Conservation (phyloP, 139 green algal genomes). For the Coelastrella sp. region DNA sequence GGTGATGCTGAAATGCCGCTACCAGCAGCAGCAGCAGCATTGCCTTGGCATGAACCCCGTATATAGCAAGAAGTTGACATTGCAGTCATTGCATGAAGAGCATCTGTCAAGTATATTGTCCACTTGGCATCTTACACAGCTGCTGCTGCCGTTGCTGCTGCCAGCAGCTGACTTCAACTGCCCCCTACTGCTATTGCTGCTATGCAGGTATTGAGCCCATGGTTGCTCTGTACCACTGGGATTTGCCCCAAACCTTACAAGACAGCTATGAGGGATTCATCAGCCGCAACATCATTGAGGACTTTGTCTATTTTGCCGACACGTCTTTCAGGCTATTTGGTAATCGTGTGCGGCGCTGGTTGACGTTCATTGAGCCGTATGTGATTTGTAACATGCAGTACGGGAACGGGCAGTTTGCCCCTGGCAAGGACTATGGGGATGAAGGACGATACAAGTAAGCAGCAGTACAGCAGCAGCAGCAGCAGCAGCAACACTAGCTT, state of each 20-base stretch:
- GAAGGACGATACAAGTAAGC: constrained; percentile 17
- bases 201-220: constrained; percentile 42
- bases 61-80: no score
- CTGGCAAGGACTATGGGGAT: constrained; percentile 37
- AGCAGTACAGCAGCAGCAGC: no score
- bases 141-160: background rate
- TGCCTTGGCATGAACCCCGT: no score
- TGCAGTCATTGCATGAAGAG: no score
- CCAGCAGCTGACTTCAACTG: background rate
- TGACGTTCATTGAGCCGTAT: constrained; percentile 90
- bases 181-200: background rate
- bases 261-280: constrained; percentile 41
- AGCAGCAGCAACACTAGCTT: no score
- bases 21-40: background rate
- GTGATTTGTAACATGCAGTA: constrained; percentile 49
- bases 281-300: constrained; percentile 18
- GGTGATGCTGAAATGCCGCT: background rate
- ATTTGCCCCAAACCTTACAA: constrained; percentile 48
- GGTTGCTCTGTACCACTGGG: constrained; percentile 54
- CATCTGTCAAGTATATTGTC: no score
- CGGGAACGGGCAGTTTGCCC: constrained; percentile 44
- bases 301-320: constrained; percentile 40
- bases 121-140: no score
- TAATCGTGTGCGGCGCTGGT: constrained; percentile 71
- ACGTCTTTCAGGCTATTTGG: constrained; percentile 64